Percentiles rank a stretch among this genome's conserved stretches.
phyloP scores from a whole-genome alignment of 352 stramenopile genomes.

The Phytophthora vignae region DNA sequence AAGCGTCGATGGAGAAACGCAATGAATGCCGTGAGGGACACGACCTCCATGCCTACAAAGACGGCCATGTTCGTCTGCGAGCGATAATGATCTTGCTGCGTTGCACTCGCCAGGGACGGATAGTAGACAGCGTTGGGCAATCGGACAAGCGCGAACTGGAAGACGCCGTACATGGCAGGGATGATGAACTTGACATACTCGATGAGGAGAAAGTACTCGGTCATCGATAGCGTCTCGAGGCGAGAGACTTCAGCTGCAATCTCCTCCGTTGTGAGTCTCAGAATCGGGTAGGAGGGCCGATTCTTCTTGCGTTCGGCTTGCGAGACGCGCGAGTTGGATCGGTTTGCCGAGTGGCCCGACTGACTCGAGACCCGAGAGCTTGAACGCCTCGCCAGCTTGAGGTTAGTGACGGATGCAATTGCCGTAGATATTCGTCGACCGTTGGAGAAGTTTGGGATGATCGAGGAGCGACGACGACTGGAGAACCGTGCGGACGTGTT shows the following conservation, averaged over 20 bases:
- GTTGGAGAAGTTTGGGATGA: neutral
- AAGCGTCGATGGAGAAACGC: slow-evolving; percentile 18
- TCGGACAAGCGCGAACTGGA: slow-evolving; percentile 15
- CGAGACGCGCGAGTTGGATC: neutral
- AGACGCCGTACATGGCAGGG: slow-evolving; percentile 34
- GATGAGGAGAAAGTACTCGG: slow-evolving; percentile 35
- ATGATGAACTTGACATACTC: slow-evolving; percentile 44
- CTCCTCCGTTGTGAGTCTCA: neutral
- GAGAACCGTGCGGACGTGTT: neutral
- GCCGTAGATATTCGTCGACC: neutral
- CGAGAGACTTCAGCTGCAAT: slow-evolving; percentile 4
- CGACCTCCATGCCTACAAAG: slow-evolving; percentile 24
- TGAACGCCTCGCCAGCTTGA: slow-evolving; percentile 13
- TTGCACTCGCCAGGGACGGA: slow-evolving; percentile 4
- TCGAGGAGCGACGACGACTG: neutral
- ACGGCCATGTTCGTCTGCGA: slow-evolving; percentile 29
- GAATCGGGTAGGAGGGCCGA: neutral
- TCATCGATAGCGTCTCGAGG: slow-evolving; percentile 20
- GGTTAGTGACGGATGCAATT: neutral
- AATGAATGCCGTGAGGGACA: slow-evolving; percentile 19
- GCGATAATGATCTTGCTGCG: neutral
- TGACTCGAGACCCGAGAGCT: slow-evolving; percentile 1
- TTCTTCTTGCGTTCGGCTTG: neutral
- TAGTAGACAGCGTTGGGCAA: slow-evolving; percentile 31
- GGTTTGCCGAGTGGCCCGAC: neutral